phyloP scores from a whole-genome alignment of 768 basidiomycete species.

The Naganishia randhawae region DNA sequence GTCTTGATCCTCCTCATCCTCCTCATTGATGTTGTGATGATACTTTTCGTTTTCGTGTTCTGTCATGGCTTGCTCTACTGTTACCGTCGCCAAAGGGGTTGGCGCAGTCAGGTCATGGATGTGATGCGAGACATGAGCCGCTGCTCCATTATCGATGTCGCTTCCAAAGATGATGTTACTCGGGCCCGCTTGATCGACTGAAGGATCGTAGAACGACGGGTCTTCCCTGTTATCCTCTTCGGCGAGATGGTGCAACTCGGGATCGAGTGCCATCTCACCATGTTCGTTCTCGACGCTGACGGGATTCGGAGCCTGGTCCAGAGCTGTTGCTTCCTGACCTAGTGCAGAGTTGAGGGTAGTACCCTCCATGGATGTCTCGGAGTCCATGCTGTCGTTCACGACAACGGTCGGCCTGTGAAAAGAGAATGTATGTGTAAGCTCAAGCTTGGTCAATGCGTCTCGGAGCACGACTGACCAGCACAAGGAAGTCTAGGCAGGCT shows the following conservation, averaged over 20 bases:
- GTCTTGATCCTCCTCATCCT: conserved; percentile 11
- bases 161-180: background rate
- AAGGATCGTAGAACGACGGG: conserved; percentile 16
- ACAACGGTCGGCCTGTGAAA: background rate
- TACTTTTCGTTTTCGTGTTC: conserved; percentile 6
- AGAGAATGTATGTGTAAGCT: background rate
- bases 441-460: background rate
- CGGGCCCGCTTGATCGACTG: conserved; percentile 8
- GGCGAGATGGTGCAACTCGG: background rate
- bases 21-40: conserved; percentile 9
- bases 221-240: conserved; percentile 5
- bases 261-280: conserved; percentile 8
- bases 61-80: conserved; percentile 4
- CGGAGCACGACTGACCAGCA: background rate
- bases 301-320: background rate
- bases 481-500: too few species aligned
- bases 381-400: background rate
- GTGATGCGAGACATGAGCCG: conserved; percentile 10
- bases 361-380: background rate
- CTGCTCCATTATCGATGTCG: background rate
- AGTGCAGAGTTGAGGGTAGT: conserved; percentile 20
- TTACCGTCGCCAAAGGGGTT: conserved; percentile 12
- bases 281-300: background rate
- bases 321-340: background rate
- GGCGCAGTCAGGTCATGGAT: conserved; percentile 17